Evolutionary conservation across 352 stramenopile species (phyloP), one percentile per base, ranked within the genome.

Genomic region (Thraustochytrium striatum): DNA sequence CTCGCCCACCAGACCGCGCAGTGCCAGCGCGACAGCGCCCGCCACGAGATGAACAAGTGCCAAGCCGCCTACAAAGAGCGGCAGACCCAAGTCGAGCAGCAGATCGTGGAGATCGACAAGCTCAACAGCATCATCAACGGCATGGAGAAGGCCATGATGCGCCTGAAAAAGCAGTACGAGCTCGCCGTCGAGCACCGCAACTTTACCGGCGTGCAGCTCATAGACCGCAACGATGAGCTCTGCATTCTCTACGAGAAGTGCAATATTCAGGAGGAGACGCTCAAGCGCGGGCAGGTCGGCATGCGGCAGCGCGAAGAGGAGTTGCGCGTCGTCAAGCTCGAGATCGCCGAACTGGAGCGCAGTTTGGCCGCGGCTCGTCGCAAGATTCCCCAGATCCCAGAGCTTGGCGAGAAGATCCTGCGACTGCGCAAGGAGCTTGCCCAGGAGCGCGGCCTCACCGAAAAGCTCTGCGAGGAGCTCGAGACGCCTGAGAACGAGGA

Each of bases 51-150:
- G 3, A 97, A 96, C 84, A 94, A 95, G 69, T 88, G 85, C 43
- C 89, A 95, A 72, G 88, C 94, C 47, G 85, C 90, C 21, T 97
- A 97, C 82, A 85, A 90, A 5, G 78, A 89, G 32, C 94, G 94
- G 82, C 92, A 97, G 78, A 91, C 94, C 55, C 86, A 88, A 52
- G 91, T 97, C 52, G 91, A 97, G 83, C 91, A 97, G 85, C 93
- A 97, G 85, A 97, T 97, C 81, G 88, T 95, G 11, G 89, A 96
- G 82, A 97, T 97, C 62, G 92, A 97, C 85, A 96, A 95, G 72
- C 88, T 97, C 36, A 97, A 97, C 78, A 86, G 86, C 0, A 93
- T 97, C 70, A 97, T 97, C 81, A 95, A 94, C 30, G 81, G 82
- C 28, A 90, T 94, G 0, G 92, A 97, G 73, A 91, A 91, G 47